Evolutionary conservation across 495 filamentous ascomycete species (phyloP), one percentile per base, ranked within the genome.

Genomic region (Talaromyces liani): DNA sequence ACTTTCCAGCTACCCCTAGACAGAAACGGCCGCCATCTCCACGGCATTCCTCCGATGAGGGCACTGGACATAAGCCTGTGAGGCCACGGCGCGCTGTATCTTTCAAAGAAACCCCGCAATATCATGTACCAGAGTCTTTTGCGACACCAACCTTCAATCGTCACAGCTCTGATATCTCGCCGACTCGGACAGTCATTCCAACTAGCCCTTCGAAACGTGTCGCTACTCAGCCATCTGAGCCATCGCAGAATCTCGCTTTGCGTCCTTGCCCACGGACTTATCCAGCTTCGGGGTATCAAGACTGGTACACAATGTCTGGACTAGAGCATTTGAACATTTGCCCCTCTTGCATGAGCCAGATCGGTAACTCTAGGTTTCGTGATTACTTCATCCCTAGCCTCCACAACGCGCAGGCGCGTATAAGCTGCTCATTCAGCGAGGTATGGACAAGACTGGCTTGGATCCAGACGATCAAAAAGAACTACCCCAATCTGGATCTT

Each of bases 381-480:
- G 70, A 77, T 36, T 76, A 74, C 60, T 84, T 90, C 66, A 72
- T 80, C 22, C 81, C 78, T 3, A 76, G 77, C 12, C 72, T 72
- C 16, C 67, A 74, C 2, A 77, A 78, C 33, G 69, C 77, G 9
- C 70, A 73, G 2, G 70, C 70, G 18, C 73, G 75, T 49, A 75
- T 80, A 16, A 69, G 74, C 31, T 91, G 88, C 66, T 82, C 84
- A 55, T 86, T 91, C 63, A 82, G 82, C 60, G 78, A 79, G 20
- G 78, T 83, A 9, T 91, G 87, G 87, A 77, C 84, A 47, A 82
- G 87, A n/a, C 75, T 89, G 6, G 87, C 87, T 2, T 90, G 85
- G 85, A 73, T 84, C 0, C 77, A 88, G 49, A 86, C 82, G 20
- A 77, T 85, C 62, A 84, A 85, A 68, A 79, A 87, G 64, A 68